phyloP scores from a whole-genome alignment of 768 basidiomycete species.

The Lactifluus pinguis region DNA sequence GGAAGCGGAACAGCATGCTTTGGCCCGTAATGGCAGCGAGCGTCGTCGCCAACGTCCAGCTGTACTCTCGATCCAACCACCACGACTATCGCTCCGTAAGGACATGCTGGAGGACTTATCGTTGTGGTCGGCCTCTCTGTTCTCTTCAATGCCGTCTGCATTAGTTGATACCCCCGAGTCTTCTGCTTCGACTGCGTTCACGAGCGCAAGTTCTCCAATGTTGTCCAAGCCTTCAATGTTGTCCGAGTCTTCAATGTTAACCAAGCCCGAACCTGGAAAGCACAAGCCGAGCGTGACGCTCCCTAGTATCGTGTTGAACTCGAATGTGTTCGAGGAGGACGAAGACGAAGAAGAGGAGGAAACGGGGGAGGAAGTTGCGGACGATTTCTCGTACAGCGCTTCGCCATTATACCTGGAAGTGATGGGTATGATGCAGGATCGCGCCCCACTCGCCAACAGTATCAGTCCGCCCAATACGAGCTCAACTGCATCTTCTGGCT shows the following conservation, averaged over 20 bases:
- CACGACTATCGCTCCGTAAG: constrained; percentile 18
- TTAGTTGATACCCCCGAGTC: background rate
- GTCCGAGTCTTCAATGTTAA: too few species aligned
- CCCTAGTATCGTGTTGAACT: constrained; percentile 8
- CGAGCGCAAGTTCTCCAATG: background rate
- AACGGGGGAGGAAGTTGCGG: background rate
- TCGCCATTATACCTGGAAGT: constrained; percentile 20
- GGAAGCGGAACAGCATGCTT: background rate
- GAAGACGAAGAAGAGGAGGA: background rate
- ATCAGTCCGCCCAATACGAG: background rate
- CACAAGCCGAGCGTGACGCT: constrained; percentile 6
- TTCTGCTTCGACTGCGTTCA: background rate
- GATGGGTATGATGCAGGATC: constrained; percentile 21
- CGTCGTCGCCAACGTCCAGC: background rate
- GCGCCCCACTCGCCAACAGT: background rate
- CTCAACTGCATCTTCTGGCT: background rate
- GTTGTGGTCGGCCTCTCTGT: constrained; percentile 18
- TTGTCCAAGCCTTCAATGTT: background rate
- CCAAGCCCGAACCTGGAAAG: background rate
- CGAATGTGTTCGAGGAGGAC: constrained; percentile 1
- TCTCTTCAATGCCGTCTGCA: constrained; percentile 17
- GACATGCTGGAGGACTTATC: constrained; percentile 18
- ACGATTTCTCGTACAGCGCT: constrained; percentile 6
- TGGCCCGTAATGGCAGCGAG: background rate
- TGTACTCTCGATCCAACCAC: constrained; percentile 15